These are phyloP conservation scores for Cystofilobasidium ferigula DNA, from an alignment of 768 basidiomycete genomes.

Conservation along the genomic window DNA sequence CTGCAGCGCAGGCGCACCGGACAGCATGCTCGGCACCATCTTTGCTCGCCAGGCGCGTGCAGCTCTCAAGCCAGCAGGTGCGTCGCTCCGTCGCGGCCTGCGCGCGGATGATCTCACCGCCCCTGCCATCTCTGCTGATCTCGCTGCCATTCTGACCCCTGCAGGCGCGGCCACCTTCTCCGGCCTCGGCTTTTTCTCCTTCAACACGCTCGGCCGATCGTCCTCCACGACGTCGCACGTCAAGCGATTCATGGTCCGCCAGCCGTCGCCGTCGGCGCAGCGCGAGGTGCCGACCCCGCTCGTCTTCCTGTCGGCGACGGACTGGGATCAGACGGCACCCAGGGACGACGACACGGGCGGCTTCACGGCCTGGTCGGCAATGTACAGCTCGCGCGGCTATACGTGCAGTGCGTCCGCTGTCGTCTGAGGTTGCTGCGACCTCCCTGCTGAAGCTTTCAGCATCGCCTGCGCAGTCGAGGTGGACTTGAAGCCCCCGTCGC, in stretches of 20 bases:
- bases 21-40: not conserved
- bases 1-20: not conserved
- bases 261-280: constrained; percentile 3
- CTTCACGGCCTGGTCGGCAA: constrained; percentile 18
- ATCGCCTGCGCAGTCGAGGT: no score
- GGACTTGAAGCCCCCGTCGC: constrained; percentile 14
- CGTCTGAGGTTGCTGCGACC: not conserved
- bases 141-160: not conserved
- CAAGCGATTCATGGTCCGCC: constrained; percentile 4
- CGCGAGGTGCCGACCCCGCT: constrained; percentile 24
- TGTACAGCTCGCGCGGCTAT: constrained; percentile 16
- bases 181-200: not conserved
- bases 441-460: not conserved
- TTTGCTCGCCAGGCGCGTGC: not conserved
- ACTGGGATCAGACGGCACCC: constrained; percentile 22
- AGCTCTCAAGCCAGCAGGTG: not conserved
- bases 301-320: constrained; percentile 19
- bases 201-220: not conserved
- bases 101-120: not conserved
- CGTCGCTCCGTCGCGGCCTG: not conserved
- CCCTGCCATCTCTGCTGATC: not conserved
- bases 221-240: constrained; percentile 3
- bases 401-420: constrained; percentile 13
- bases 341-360: constrained; percentile 4
- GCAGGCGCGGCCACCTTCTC: not conserved